Evolutionary conservation across 225 moss, liverwort and hornwort species (phyloP), one percentile per base, ranked within the genome.

Genomic region (Antitrichia curtipendula): DNA sequence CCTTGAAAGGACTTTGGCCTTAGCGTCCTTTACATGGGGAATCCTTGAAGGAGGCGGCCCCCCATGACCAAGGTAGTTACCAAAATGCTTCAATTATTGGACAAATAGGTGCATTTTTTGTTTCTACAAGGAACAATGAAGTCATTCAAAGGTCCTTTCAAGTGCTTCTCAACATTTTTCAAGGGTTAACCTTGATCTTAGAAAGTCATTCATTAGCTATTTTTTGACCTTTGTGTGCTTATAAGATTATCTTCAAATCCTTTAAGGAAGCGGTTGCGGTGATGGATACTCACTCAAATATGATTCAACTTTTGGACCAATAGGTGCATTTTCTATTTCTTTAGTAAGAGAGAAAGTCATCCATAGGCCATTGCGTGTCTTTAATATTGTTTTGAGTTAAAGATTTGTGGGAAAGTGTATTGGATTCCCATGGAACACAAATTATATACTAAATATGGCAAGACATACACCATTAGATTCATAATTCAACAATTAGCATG

Each of bases 211-310:
- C 4, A 53, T 36, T 36, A 6, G 13, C 0, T 9, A 76, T 2
- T 76, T 8, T 75, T 21, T 8, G 22, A 3, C 8, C 3, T 22
- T 31, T 32, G 4, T 0, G 1, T 47, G 10, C 1, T 18, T 19
- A 7, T 0, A 49, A 2, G 17, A 2, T 31, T 11, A 73, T 0
- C 2, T 0, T 47, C 11, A 29, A 16, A 12, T 2, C 1, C 0
- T 32, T 2, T 1, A 32, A 32, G 1, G 16, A 45, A 1, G 0
- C 0, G 0, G 5, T 1, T 3, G 1, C 0, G 1, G 1, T 18
- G 1, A 73, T 49, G 1, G 7, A 2, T 20, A 12, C 4, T 32
- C 12, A 31, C 0, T 74, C 4, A 74, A 49, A 20, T 32, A 75
- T 50, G 34, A 22, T 22, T 52, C 8, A 6, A 13, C 3, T 8